Evolutionary conservation across 345 rosid species (phyloP).

Genomic region (Brassica cretica): DNA sequence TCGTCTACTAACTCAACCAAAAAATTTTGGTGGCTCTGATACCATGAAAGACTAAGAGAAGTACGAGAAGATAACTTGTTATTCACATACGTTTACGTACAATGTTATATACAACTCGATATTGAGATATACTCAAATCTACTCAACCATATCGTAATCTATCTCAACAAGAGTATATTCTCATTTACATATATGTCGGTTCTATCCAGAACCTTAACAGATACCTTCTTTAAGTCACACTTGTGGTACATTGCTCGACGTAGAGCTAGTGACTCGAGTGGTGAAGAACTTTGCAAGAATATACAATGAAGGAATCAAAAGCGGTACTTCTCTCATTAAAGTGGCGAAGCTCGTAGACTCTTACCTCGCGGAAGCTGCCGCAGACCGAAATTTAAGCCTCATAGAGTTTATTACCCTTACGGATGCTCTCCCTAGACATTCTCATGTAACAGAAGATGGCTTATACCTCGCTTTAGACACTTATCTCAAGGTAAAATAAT

Average conservation of each 20-base stretch:
- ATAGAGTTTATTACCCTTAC: background rate
- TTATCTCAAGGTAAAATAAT: background rate
- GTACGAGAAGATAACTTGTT: too few relatives aligned
- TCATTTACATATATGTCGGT: too few relatives aligned
- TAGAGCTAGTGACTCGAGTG: background rate
- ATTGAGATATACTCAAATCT: too few relatives aligned
- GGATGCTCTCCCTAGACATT: background rate
- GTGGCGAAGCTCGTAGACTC: background rate
- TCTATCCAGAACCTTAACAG: too few relatives aligned
- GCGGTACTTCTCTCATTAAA: background rate
- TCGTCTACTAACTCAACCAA: too few relatives aligned
- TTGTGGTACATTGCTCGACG: background rate
- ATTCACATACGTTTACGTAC: too few relatives aligned
- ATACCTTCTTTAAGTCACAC: background rate
- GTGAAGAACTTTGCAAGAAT: background rate
- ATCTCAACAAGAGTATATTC: too few relatives aligned
- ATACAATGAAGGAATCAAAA: background rate
- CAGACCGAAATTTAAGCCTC: background rate
- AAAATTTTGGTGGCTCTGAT: too few relatives aligned
- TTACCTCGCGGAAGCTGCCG: background rate
- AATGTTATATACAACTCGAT: too few relatives aligned
- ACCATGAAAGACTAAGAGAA: too few relatives aligned
- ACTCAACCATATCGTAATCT: too few relatives aligned
- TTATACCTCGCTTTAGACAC: background rate
- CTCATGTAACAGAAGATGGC: background rate